These are phyloP conservation scores for Ascomycota sp. DNA, from an alignment of 2,329 filamentous ascomycete genomes.

Conservation along the genomic window DNA sequence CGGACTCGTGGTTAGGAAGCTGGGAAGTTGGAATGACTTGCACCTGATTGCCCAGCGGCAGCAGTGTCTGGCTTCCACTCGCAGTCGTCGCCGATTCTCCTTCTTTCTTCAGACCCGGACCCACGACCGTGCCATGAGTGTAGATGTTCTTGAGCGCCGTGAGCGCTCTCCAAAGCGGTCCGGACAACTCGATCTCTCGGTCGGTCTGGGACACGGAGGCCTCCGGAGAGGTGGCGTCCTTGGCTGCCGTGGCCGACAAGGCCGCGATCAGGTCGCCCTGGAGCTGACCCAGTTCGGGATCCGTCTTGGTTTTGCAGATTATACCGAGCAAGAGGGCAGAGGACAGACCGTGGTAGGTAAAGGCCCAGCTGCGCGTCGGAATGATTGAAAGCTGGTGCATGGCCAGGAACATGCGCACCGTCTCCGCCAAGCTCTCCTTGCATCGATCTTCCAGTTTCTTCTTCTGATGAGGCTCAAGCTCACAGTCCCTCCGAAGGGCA, in stretches of 20 bases:
- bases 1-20: conserved; percentile 8
- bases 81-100: conserved; percentile 21
- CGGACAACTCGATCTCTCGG: conserved; percentile 38
- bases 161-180: conserved; percentile 36
- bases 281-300: conserved; percentile 38
- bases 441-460: conserved; percentile 32
- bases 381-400: conserved; percentile 47
- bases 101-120: conserved; percentile 26
- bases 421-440: conserved; percentile 39
- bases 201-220: conserved; percentile 30
- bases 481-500: conserved; percentile 31
- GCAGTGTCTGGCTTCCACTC: conserved; percentile 22
- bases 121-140: conserved; percentile 36
- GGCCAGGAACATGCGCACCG: conserved; percentile 43
- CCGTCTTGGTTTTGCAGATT: conserved; percentile 37
- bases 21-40: conserved; percentile 6
- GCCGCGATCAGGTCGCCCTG: conserved; percentile 42
- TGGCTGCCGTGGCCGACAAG: conserved; percentile 39
- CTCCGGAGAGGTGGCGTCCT: conserved; percentile 32
- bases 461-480: conserved; percentile 29
- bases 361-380: conserved; percentile 43
- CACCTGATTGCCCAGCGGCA: conserved; percentile 8
- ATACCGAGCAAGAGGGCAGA: conserved; percentile 42
- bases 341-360: conserved; percentile 43
- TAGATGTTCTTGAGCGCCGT: conserved; percentile 42